These are phyloP conservation scores for Saccharomycopsis sp. DNA, from an alignment of 805 yeast genomes.

Conservation along the genomic window DNA sequence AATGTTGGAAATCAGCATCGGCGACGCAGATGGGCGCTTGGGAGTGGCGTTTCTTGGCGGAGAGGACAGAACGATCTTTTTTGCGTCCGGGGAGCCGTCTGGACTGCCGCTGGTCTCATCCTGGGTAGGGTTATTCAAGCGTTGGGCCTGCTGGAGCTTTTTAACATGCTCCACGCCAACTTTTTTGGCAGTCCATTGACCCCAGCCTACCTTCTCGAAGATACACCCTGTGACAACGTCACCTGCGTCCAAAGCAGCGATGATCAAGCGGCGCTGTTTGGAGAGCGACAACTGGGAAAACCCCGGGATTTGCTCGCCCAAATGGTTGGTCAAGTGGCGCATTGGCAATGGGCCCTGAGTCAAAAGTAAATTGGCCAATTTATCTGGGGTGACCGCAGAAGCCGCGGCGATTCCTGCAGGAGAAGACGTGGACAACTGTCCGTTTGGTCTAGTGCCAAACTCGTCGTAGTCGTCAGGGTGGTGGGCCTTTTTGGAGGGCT, in stretches of 20 bases:
- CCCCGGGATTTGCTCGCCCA: conserved; percentile 66
- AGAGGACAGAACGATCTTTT: conserved; percentile 18
- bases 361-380: conserved; percentile 60
- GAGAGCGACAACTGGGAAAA: conserved; percentile 77
- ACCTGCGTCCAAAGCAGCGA: conserved; percentile 79
- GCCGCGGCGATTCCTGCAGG: conserved; percentile 89
- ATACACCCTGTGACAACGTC: conserved; percentile 47
- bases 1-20: background rate
- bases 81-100: no score
- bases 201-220: conserved; percentile 96
- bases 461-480: conserved; percentile 56
- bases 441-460: conserved; percentile 13
- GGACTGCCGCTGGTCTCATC: no score
- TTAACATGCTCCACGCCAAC: conserved; percentile 32
- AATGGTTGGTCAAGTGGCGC: conserved; percentile 76
- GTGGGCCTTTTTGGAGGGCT: conserved; percentile 68
- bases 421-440: conserved; percentile 61
- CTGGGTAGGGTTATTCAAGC: conserved; percentile 31
- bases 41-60: no score
- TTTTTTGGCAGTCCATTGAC: conserved; percentile 84
- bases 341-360: conserved; percentile 85
- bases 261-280: conserved; percentile 83
- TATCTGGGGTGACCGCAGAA: conserved; percentile 70
- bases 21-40: background rate
- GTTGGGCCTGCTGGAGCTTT: conserved; percentile 37